Percentiles rank a stretch among this genome's conserved stretches.
phyloP scores from a whole-genome alignment of 805 yeast species.

The Suhomyces prunicola region DNA sequence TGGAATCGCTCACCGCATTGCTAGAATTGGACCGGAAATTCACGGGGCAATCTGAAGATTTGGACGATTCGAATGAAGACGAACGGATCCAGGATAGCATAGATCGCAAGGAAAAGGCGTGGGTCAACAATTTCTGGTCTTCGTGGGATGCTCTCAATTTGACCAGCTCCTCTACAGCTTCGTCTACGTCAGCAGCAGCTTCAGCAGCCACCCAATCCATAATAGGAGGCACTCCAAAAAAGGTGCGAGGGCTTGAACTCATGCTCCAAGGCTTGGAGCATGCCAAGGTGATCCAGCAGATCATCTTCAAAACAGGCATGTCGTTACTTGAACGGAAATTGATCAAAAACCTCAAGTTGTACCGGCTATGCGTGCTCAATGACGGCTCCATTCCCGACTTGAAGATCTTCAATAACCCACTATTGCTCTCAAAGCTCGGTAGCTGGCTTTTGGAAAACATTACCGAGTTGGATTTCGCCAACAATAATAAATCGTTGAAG shows the following conservation, averaged over 20 bases:
- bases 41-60: conserved; percentile 13
- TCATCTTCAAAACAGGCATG: conserved; percentile 83
- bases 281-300: conserved; percentile 81
- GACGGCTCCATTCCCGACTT: conserved; percentile 77
- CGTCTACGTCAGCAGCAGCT: conserved; percentile 8
- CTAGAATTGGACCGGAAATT: conserved; percentile 58
- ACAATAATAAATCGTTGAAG: conserved; percentile 40
- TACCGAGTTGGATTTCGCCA: conserved; percentile 62
- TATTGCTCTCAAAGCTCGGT: conserved; percentile 79
- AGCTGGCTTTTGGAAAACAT: conserved; percentile 89
- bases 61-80: conserved; percentile 20
- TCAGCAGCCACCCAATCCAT: conserved; percentile 8
- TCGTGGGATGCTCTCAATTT: conserved; percentile 53
- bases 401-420: conserved; percentile 75
- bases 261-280: conserved; percentile 70
- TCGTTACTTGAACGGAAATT: conserved; percentile 82
- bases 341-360: conserved; percentile 74
- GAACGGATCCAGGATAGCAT: conserved; percentile 22
- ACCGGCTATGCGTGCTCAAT: conserved; percentile 80
- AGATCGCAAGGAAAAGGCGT: conserved; percentile 50
- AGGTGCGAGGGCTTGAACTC: conserved; percentile 46
- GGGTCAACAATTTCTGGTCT: conserved; percentile 72
- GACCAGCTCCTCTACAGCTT: conserved; percentile 14
- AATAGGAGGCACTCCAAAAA: conserved; percentile 12
- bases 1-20: conserved; percentile 81